Base-by-base conservation (phyloP, 1,139 yeast genomes). In the Wickerhamomyces sp. region DNA sequence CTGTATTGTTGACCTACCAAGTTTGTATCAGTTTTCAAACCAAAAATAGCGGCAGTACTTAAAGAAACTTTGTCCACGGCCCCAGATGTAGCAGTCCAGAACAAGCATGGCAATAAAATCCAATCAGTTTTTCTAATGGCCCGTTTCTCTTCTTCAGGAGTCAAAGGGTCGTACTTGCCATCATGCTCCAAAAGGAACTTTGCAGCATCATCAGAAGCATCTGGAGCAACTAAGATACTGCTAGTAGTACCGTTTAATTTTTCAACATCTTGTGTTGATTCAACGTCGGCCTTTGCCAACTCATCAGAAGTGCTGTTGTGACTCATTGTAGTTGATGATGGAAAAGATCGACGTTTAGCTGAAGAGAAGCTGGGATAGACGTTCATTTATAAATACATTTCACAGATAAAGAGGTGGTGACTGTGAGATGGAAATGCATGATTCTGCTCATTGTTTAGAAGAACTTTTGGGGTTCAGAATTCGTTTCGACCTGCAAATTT, bases 61-160 rank as follows among this genome's bases (percentile, higher is more conserved):
- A 65, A 49, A 16, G 70, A 60, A 7, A 64, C 67, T 48, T 71
- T 71, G 48, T 71, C 76, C 31, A 65, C 67, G n/a, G 71, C 70
- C 42, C 68, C 68, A 44, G 27, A 24, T 12, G 27, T 24, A 10
- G 27, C 27, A 24, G 27, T 24, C 41, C 61, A 42, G 42, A 64
- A 61, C 18, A 67, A 51, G 31, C 59, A 46, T 3, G 72, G 70
- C 28, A 67, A 39, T 15, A 67, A 49, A 37, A 58, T 53, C 49
- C 52, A 59, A 45, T 67, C 72, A 13, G 63, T 55, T 42, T 59
- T 67, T 47, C 65, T 54, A 15, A 63, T 40, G 9, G 55, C 54
- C 25, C 42, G 50, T 28, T 45, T 46, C 36, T 55, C 59, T 42
- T 65, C 69, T 16, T 48, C 62, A 26, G 51, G 56, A 6, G 60